A percentile compares a stretch with the other conserved stretches of the same genome.
Conservation (phyloP, 2,329 filamentous ascomycete genomes). For the Ophiocordyceps camponoti-rufipedis region DNA sequence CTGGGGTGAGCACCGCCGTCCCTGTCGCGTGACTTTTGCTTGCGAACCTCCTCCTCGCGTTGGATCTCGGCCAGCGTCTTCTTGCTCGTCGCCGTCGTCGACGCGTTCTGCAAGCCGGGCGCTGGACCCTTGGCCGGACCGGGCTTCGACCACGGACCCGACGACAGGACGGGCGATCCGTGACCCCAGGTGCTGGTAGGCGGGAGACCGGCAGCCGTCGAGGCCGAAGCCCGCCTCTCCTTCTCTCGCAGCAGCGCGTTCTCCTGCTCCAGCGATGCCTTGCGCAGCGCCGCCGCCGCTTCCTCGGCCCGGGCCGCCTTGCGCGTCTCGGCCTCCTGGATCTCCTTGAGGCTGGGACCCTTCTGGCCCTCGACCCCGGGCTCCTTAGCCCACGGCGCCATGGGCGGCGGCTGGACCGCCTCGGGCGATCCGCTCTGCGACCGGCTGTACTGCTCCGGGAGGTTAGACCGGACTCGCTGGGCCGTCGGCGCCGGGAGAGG, state of each 20-base stretch:
- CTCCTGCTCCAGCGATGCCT: conserved; percentile 66
- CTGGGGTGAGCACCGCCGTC: conserved; percentile 29
- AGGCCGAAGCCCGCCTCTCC: conserved; percentile 30
- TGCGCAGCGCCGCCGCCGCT: conserved; percentile 57
- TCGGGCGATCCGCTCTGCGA: conserved; percentile 69
- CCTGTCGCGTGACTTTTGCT: conserved; percentile 44
- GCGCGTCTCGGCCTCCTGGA: conserved; percentile 86
- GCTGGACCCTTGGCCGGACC: conserved; percentile 22
- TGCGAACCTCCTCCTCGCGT: conserved; percentile 70
- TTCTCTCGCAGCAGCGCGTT: conserved; percentile 37
- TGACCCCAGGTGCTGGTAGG: conserved; percentile 82
- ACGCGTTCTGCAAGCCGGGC: conserved; percentile 7
- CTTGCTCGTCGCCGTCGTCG: conserved; percentile 30
- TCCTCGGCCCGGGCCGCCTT: conserved; percentile 85
- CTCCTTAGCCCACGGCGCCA: conserved; percentile 94
- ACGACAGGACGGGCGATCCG: conserved; percentile 49
- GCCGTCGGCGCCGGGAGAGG: conserved; percentile 79
- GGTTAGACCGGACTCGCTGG: conserved; percentile 65
- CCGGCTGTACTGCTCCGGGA: conserved; percentile 54
- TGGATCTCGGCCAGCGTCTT: conserved; percentile 95
- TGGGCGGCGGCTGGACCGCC: conserved; percentile 40
- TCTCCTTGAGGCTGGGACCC: conserved; percentile 86
- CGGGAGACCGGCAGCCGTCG: conserved; percentile 61
- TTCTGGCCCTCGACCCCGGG: conserved; percentile 50
- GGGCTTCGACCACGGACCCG: conserved; percentile 52